phyloP scores from a whole-genome alignment of 441 rosid genomes.

The Eutrema salsugineum region DNA sequence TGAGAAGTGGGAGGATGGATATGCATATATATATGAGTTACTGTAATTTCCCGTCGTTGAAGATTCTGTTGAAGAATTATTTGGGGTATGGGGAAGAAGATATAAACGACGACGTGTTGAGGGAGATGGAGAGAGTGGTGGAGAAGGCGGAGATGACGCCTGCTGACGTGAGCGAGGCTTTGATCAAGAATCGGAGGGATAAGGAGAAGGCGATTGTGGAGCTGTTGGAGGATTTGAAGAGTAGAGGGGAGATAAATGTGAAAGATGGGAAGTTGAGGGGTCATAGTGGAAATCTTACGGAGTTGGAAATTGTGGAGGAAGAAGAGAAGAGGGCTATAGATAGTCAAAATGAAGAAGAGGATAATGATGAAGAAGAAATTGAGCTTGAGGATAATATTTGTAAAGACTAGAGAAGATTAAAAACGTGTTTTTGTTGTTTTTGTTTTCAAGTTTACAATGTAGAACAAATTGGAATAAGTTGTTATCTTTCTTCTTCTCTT shows the following conservation, averaged over 20 bases:
- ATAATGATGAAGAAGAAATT: constrained; percentile 34
- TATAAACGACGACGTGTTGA: constrained; percentile 31
- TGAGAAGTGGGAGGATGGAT: constrained; percentile 90
- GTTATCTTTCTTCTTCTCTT: not conserved
- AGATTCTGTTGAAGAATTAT: constrained; percentile 66
- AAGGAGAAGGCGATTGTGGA: constrained; percentile 53
- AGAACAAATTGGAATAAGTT: constrained; percentile 5
- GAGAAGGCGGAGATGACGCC: constrained; percentile 82
- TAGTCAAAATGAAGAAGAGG: constrained; percentile 45
- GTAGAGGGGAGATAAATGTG: constrained; percentile 35
- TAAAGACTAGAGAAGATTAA: constrained; percentile 33
- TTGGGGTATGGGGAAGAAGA: constrained; percentile 41
- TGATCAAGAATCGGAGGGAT: constrained; percentile 63
- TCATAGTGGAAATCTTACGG: constrained; percentile 26
- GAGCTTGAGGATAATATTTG: constrained; percentile 31
- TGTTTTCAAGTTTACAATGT: constrained; percentile 3
- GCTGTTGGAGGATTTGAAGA: constrained; percentile 46
- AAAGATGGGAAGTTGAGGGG: constrained; percentile 35
- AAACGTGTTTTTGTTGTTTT: not conserved
- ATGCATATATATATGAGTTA: constrained; percentile 83
- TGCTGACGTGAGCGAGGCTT: constrained; percentile 75
- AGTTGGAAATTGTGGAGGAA: constrained; percentile 46
- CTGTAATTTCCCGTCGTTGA: constrained; percentile 61
- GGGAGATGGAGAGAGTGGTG: constrained; percentile 40
- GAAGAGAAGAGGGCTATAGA: constrained; percentile 77